Base-by-base conservation (phyloP, 345 rosid species). In the Acer negundo region DNA sequence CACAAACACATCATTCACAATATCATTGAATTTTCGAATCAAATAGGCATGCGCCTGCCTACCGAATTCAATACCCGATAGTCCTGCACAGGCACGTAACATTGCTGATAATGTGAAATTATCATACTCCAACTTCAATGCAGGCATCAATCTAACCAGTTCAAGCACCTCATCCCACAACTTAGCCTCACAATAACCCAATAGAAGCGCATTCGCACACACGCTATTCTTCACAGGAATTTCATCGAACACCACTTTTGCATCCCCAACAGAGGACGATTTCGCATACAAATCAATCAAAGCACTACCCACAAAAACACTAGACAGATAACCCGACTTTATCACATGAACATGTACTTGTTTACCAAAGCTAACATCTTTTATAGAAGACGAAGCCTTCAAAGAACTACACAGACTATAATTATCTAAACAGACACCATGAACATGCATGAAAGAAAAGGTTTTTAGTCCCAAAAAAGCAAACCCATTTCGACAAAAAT, bases 301-400 rank as follows among this genome's bases (percentile, higher is more conserved):
- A 81, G 94, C 87, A 73, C 88, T 84, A 26, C 85, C 86, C 22
- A 88, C 84, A 78, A 84, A 90, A 66, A 84, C 90, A 81, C 91
- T 85, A 26, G 85, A 78, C 24, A 74, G 70, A 85, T 85, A 88
- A 46, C 91, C 89, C 6, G 75, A 78, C 77, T 85, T 88, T 11
- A 19, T 26, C 24, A 79, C 77, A 58, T 85, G 85, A 78, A 82
- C 46, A 74, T 88, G 92, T 19, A 87, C 67, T 67, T 87, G 86
- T 68, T 69, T 67, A 26, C 88, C 94, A 67, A 88, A 83, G 58
- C 19, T 67, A 69, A 83, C 71, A 62, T 76, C 69, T 61, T 77
- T 82, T 51, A 63, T 16, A 13, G 73, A 70, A 68, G 85, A 77
- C 1, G 87, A 82, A 72, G 90, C 89, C 23, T 75, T 75, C 62